phyloP scores from a whole-genome alignment of 2,329 filamentous ascomycete genomes.

The Sarocladium oryzae region DNA sequence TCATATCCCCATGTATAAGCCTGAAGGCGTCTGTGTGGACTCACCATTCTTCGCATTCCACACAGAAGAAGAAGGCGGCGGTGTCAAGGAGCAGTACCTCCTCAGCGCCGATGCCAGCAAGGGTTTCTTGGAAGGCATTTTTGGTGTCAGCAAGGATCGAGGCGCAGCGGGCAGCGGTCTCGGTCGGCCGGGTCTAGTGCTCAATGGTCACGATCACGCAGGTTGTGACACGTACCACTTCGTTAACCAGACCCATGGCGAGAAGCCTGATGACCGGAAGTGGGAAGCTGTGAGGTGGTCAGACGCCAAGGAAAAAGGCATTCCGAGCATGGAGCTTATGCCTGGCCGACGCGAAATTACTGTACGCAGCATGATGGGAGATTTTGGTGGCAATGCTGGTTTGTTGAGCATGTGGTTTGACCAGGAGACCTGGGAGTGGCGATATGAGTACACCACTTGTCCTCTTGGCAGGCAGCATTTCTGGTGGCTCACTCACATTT shows the following conservation, averaged over 20 bases:
- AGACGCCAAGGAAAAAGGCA: conserved; percentile 32
- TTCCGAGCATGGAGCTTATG: conserved; percentile 36
- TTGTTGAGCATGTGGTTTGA: conserved; percentile 90
- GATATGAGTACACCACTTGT: conserved; percentile 73
- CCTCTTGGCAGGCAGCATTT: conserved; percentile 78
- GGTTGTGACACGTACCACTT: conserved; percentile 89
- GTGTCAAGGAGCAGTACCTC: conserved; percentile 86
- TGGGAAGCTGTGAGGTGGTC: conserved; percentile 47
- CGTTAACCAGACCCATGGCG: conserved; percentile 54
- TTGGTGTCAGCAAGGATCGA: conserved; percentile 63
- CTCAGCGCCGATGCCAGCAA: conserved; percentile 66
- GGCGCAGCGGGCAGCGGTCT: conserved; percentile 52
- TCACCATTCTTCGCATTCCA: conserved; percentile 78
- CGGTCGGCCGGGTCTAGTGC: conserved; percentile 68
- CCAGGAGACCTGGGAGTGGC: conserved; percentile 64
- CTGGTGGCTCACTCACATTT: conserved; percentile 86
- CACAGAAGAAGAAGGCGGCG: conserved; percentile 53
- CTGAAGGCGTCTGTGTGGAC: conserved; percentile 75
- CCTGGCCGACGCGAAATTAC: conserved; percentile 82
- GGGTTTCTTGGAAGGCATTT: conserved; percentile 77
- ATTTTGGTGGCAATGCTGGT: conserved; percentile 86
- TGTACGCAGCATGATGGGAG: conserved; percentile 97
- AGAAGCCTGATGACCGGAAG: conserved; percentile 29
- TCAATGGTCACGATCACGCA: conserved; percentile 93
- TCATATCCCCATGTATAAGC: conserved; percentile 86